A percentile compares a stretch with the other conserved stretches of the same genome.
phyloP scores from a whole-genome alignment of 1,284 basidiomycete species.

The Papiliotrema nemorosa region DNA sequence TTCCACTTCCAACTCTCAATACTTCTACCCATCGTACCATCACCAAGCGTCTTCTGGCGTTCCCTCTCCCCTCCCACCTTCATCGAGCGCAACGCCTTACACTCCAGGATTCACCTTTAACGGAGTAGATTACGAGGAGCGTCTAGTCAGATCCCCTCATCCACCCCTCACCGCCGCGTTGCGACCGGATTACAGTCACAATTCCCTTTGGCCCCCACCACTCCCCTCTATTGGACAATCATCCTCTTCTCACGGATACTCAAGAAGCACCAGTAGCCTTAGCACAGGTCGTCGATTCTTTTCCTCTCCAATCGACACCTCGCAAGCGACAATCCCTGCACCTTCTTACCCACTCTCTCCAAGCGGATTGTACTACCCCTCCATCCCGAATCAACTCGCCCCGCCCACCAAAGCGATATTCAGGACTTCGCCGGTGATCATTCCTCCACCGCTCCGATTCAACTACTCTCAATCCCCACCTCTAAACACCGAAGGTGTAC shows the following conservation, averaged over 20 bases:
- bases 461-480: slow-evolving; percentile 40
- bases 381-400: slow-evolving; percentile 4
- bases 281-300: neutral
- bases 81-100: too few relatives aligned
- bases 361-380: neutral
- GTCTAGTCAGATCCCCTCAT: slow-evolving; percentile 40
- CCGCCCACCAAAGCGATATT: neutral
- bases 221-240: slow-evolving; percentile 7
- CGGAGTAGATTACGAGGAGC: slow-evolving; percentile 24
- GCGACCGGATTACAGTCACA: slow-evolving; percentile 7
- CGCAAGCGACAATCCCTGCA: neutral
- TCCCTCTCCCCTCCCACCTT: too few relatives aligned
- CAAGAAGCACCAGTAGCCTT: neutral
- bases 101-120: too few relatives aligned
- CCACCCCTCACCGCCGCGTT: slow-evolving; percentile 40
- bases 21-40: too few relatives aligned
- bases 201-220: slow-evolving; percentile 20
- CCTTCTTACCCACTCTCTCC: neutral
- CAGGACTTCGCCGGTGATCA: slow-evolving; percentile 28
- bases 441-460: slow-evolving; percentile 42
- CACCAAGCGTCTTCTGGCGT: too few relatives aligned
- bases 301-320: neutral
- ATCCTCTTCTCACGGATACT: slow-evolving; percentile 3
- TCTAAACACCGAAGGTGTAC: neutral
- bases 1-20: too few relatives aligned